These are phyloP conservation scores for Suillus brevipes DNA, from an alignment of 768 basidiomycete genomes.

Conservation along the genomic window DNA sequence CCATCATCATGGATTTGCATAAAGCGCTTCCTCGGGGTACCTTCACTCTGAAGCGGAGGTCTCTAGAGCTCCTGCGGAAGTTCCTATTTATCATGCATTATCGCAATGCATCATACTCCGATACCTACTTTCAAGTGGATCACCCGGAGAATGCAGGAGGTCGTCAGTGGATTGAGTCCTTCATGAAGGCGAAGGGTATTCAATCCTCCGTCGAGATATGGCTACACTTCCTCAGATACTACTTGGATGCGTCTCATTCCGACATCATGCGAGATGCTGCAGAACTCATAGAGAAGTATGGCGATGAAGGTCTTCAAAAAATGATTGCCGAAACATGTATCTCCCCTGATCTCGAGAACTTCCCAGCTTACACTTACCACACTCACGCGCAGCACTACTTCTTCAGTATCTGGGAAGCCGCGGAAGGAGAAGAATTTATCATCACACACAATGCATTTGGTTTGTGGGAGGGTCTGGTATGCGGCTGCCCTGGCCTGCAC, in stretches of 20 bases:
- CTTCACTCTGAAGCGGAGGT: slow-evolving; percentile 28
- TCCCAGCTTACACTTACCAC: slow-evolving; percentile 28
- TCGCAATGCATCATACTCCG: slow-evolving; percentile 23
- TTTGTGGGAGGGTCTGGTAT: slow-evolving; percentile 34
- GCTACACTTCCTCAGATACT: slow-evolving; percentile 34
- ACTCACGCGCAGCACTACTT: slow-evolving; percentile 28
- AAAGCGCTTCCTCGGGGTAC: slow-evolving; percentile 3
- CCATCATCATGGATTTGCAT: slow-evolving; percentile 23
- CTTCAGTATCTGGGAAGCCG: slow-evolving; percentile 39
- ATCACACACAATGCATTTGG: slow-evolving; percentile 34
- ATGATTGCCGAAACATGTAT: not conserved
- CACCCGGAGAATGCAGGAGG: slow-evolving; percentile 17
- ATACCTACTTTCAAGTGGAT: slow-evolving; percentile 30
- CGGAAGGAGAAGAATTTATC: slow-evolving; percentile 35
- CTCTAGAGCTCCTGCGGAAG: slow-evolving; percentile 33
- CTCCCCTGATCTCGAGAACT: slow-evolving; percentile 18
- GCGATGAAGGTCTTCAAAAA: not conserved
- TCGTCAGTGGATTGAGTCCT: slow-evolving; percentile 26
- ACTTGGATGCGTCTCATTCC: slow-evolving; percentile 34
- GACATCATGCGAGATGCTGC: slow-evolving; percentile 9
- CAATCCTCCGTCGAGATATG: slow-evolving; percentile 30
- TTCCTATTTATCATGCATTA: slow-evolving; percentile 40
- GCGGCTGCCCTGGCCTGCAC: slow-evolving; percentile 25
- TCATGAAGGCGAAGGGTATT: slow-evolving; percentile 23
- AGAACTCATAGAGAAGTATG: slow-evolving; percentile 8